Evolutionary conservation across 495 filamentous ascomycete species (phyloP).

Genomic region (Trichoderma erinaceum): DNA sequence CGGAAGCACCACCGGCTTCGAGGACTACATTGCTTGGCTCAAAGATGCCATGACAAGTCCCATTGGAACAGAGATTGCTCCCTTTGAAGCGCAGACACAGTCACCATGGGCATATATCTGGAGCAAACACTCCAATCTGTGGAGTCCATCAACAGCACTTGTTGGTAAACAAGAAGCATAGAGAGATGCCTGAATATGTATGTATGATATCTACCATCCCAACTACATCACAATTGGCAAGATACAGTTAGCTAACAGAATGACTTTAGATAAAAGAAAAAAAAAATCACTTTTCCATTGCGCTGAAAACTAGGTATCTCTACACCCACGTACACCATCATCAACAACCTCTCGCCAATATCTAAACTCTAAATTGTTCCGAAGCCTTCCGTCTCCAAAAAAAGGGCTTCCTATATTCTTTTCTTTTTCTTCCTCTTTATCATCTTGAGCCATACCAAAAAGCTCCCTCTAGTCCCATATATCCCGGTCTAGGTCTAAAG

Average conservation of each 20-base stretch:
- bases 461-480: neutral
- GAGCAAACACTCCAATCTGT: neutral
- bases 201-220: neutral
- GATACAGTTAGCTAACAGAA: neutral
- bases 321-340: neutral
- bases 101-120: neutral
- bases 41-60: slow-evolving; percentile 36
- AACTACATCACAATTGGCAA: neutral
- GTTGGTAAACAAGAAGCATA: neutral
- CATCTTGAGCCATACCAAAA: neutral
- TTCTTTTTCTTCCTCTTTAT: slow-evolving; percentile 6
- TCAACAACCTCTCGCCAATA: neutral
- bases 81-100: slow-evolving; percentile 13
- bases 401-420: neutral
- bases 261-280: neutral
- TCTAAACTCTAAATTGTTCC: neutral
- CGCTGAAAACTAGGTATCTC: slow-evolving; percentile 12
- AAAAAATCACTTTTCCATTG: neutral
- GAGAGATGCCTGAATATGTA: neutral
- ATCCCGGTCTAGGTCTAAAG: slow-evolving; percentile 2
- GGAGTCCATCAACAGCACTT: neutral
- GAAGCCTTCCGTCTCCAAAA: neutral
- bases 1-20: slow-evolving; percentile 37
- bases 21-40: slow-evolving; percentile 42
- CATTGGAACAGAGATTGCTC: slow-evolving; percentile 22